phyloP scores from a whole-genome alignment of 306 rosid species.

The Crotalaria pallida region DNA sequence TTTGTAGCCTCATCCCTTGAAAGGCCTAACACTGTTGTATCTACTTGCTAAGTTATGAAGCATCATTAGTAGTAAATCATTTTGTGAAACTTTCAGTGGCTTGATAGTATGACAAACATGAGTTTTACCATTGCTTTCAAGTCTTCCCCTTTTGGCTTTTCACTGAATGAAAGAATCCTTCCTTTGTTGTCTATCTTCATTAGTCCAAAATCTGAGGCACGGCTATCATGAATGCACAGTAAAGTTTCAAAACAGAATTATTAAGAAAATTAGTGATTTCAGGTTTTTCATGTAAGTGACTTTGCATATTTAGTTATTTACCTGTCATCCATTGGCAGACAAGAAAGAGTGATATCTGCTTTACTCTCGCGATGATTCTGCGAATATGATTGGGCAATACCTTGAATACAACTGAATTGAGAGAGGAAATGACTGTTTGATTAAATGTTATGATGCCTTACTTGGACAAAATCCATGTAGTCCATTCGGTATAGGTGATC shows the following conservation, averaged over 20 bases:
- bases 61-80: conserved; percentile 18
- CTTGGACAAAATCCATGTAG: conserved; percentile 79
- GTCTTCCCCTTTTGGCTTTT: conserved; percentile 77
- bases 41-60: conserved; percentile 46
- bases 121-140: conserved; percentile 76
- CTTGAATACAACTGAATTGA: conserved; percentile 18
- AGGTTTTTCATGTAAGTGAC: not conserved
- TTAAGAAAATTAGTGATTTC: not conserved
- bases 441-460: conserved; percentile 16
- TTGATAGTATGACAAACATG: not conserved
- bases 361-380: conserved; percentile 86
- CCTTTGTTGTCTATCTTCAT: conserved; percentile 91
- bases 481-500: conserved; percentile 94
- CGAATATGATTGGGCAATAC: conserved; percentile 27
- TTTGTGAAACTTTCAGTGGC: not conserved
- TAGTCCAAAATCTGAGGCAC: conserved; percentile 97
- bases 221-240: conserved; percentile 43
- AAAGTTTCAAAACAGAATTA: conserved; percentile 23
- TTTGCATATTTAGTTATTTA: conserved; percentile 16
- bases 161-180: conserved; percentile 62
- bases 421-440: not conserved
- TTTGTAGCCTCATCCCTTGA: conserved; percentile 65
- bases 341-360: conserved; percentile 88
- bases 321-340: conserved; percentile 93
- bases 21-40: conserved; percentile 84